These are phyloP conservation scores for maize (Zea mays) DNA, from an alignment of 176 grass and related monocot species.

Conservation along the genomic window DNA sequence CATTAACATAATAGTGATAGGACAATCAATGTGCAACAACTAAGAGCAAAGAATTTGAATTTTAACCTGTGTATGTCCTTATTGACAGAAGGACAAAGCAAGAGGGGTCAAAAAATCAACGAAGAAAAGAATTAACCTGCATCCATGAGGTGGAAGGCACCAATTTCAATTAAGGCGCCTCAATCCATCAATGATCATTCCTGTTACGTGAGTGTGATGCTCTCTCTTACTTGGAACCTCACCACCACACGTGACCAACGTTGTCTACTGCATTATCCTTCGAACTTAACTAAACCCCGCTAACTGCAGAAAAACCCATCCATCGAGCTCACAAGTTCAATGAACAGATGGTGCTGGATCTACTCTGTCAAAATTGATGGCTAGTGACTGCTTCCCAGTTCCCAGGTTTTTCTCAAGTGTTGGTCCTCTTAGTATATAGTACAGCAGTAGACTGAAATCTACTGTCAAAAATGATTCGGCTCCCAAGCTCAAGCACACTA, in stretches of 20 bases:
- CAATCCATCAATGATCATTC: slow-evolving; percentile 39
- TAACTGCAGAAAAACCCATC: slow-evolving; percentile 57
- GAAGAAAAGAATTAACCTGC: slow-evolving; percentile 67
- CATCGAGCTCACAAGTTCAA: slow-evolving; percentile 61
- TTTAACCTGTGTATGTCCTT: slow-evolving; percentile 64
- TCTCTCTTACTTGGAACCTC: slow-evolving; percentile 54
- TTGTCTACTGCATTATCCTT: slow-evolving; percentile 53
- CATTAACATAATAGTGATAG: slow-evolving; percentile 32
- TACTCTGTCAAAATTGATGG: slow-evolving; percentile 69
- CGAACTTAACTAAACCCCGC: slow-evolving; percentile 52
- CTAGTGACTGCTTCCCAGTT: slow-evolving; percentile 46
- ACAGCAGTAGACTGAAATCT: slow-evolving; percentile 58
- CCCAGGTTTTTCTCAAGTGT: slow-evolving; percentile 36
- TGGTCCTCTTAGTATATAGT: slow-evolving; percentile 49
- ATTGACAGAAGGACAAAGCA: slow-evolving; percentile 59
- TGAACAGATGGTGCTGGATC: slow-evolving; percentile 63
- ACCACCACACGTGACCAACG: slow-evolving; percentile 27
- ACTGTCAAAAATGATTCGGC: slow-evolving; percentile 40
- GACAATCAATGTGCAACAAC: slow-evolving; percentile 70
- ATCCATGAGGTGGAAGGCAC: slow-evolving; percentile 44
- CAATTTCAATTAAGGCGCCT: slow-evolving; percentile 55
- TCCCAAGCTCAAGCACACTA: slow-evolving; percentile 49
- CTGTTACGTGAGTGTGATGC: slow-evolving; percentile 47
- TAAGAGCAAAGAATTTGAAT: slow-evolving; percentile 81
- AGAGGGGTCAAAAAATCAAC: slow-evolving; percentile 46